Conservation (phyloP, 768 basidiomycete genomes). For the Boletus tylopilopsis region DNA sequence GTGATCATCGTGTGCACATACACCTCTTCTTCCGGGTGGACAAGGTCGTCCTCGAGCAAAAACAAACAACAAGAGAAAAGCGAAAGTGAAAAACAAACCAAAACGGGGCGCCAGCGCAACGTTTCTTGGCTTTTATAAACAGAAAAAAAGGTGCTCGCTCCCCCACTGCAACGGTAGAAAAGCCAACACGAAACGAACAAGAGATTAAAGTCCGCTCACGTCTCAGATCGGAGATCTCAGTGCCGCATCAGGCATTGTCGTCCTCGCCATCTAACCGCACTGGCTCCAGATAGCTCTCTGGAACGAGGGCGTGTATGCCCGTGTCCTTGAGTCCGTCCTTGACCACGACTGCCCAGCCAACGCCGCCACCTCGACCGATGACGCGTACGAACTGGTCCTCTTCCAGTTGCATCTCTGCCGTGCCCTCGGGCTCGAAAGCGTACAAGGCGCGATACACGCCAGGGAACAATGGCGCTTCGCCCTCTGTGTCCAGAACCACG, state of each 20-base stretch:
- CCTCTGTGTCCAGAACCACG: background rate
- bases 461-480: constrained; percentile 45
- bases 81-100: background rate
- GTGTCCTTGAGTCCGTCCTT: constrained; percentile 35
- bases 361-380: constrained; percentile 70
- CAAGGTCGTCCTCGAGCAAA: too few species aligned
- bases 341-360: constrained; percentile 77
- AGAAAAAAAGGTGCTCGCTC: background rate
- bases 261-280: constrained; percentile 37
- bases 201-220: background rate
- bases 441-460: constrained; percentile 78
- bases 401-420: constrained; percentile 76
- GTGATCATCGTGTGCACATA: too few species aligned
- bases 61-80: background rate
- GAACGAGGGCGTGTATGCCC: constrained; percentile 66
- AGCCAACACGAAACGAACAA: background rate
- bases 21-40: too few species aligned
- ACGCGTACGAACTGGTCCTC: constrained; percentile 77
- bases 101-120: constrained; percentile 15
- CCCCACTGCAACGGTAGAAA: background rate
- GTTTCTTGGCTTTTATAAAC: too few species aligned
- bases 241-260: constrained; percentile 4
- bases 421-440: constrained; percentile 74
- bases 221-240: background rate
- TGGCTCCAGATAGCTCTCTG: constrained; percentile 71